Conservation (phyloP, 129 eudicot genomes). For the Chrysanthemum makinoi region DNA sequence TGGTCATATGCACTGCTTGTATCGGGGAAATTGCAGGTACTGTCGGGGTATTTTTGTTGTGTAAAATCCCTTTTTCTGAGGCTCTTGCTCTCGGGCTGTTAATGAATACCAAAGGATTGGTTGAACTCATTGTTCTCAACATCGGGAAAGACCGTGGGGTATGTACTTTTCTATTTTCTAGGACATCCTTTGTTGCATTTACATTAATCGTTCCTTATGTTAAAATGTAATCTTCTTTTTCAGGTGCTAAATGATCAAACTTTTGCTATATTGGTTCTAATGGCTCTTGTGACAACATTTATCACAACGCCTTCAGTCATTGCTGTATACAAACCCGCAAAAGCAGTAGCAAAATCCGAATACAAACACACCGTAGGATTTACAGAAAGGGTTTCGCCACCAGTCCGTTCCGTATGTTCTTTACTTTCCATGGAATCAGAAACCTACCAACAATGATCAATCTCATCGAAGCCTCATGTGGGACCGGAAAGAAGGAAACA, state of each 20-base stretch:
- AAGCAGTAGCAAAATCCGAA: conserved; percentile 25
- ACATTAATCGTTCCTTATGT: background rate
- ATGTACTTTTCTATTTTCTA: background rate
- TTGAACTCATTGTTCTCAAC: conserved; percentile 79
- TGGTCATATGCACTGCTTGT: conserved; percentile 66
- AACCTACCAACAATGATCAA: conserved; percentile 64
- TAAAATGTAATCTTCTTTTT: background rate
- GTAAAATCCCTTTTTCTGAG: conserved; percentile 49
- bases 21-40: conserved; percentile 71
- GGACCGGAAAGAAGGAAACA: conserved; percentile 56
- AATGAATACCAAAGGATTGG: conserved; percentile 84
- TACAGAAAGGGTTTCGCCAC: conserved; percentile 39
- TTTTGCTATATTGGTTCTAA: conserved; percentile 74
- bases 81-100: conserved; percentile 66
- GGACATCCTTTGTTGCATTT: background rate
- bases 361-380: conserved; percentile 56
- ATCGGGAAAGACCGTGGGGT: conserved; percentile 82
- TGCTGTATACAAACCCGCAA: conserved; percentile 69
- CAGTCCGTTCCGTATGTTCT: conserved; percentile 54
- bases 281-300: conserved; percentile 85
- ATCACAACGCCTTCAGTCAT: conserved; percentile 71
- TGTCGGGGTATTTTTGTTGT: conserved; percentile 42
- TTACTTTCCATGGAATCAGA: conserved; percentile 66
- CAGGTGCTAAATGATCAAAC: conserved; percentile 82
- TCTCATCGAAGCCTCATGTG: conserved; percentile 70